phyloP scores from a whole-genome alignment of 1,139 yeast genomes.

The Yamadazyma songkhlaensis region DNA sequence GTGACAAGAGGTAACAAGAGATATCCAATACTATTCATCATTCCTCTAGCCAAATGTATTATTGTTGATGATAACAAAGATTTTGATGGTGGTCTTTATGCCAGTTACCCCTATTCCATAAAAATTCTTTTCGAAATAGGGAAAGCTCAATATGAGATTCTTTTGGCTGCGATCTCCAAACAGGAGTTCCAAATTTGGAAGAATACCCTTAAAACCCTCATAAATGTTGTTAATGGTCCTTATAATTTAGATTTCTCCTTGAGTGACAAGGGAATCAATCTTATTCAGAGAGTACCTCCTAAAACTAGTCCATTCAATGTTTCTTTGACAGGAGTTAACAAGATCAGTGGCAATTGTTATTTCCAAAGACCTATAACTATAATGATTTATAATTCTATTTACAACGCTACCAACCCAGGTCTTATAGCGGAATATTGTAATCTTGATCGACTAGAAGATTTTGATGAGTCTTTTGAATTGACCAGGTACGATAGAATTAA shows the following conservation, averaged over 20 bases:
- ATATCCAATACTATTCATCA: constrained; percentile 39
- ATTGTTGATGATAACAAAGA: constrained; percentile 21
- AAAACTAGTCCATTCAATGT: constrained; percentile 11
- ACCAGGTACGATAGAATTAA: constrained; percentile 12
- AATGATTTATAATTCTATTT: constrained; percentile 6
- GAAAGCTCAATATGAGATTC: constrained; percentile 42
- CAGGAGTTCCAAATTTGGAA: constrained; percentile 44
- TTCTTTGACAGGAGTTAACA: constrained; percentile 4
- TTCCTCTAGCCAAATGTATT: constrained; percentile 43
- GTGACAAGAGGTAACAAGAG: constrained; percentile 16
- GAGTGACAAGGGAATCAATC: constrained; percentile 1
- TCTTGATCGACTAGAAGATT: neutral
- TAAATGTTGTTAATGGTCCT: constrained; percentile 41
- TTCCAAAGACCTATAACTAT: constrained; percentile 6
- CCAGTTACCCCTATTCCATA: constrained; percentile 27
- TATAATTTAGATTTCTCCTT: constrained; percentile 33
- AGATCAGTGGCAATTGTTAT: constrained; percentile 7
- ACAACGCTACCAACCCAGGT: neutral
- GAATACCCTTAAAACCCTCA: constrained; percentile 28
- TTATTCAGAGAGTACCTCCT: constrained; percentile 5
- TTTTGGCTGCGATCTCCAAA: constrained; percentile 32
- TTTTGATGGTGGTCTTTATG: constrained; percentile 35
- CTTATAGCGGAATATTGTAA: constrained; percentile 5
- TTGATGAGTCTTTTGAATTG: constrained; percentile 7
- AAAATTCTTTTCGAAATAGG: constrained; percentile 48